Conservation (phyloP, 208 protist species). For the Crithidia bombi region DNA sequence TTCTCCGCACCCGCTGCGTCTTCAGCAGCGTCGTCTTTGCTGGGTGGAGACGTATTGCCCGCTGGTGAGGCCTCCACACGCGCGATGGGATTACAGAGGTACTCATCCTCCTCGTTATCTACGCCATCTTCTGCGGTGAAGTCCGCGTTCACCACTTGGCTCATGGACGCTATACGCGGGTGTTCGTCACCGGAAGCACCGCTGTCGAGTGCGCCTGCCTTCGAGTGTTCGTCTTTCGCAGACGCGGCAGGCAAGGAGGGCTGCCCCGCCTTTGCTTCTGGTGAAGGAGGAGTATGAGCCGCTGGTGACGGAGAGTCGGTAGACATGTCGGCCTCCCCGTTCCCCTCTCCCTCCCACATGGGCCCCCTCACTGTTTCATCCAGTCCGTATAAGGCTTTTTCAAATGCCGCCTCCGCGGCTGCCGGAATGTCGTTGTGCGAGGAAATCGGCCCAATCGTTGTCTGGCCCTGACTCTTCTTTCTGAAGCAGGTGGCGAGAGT, state of each 20-base stretch:
- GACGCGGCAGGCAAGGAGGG: too few species aligned
- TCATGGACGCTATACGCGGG: background rate
- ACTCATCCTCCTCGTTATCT: background rate
- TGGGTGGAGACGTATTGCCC: background rate
- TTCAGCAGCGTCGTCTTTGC: background rate
- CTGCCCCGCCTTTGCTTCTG: too few species aligned
- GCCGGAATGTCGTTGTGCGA: background rate
- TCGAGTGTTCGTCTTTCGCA: too few species aligned
- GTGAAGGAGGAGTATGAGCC: too few species aligned
- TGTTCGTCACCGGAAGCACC: too few species aligned
- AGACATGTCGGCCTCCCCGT: too few species aligned
- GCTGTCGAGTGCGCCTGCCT: too few species aligned
- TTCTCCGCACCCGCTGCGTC: background rate
- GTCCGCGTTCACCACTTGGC: background rate
- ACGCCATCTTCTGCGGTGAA: background rate
- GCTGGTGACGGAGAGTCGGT: too few species aligned
- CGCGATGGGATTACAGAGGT: conserved; percentile 4
- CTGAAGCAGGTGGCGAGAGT: too few species aligned
- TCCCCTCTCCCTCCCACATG: background rate
- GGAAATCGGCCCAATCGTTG: background rate
- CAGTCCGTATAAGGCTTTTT: conserved; percentile 13
- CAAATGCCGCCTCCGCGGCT: conserved; percentile 22
- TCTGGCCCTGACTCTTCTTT: too few species aligned
- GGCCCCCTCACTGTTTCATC: background rate
- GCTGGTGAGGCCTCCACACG: background rate